Base-by-base conservation (phyloP, 148 eudicot species). In the Dysphania ambrosioides region DNA sequence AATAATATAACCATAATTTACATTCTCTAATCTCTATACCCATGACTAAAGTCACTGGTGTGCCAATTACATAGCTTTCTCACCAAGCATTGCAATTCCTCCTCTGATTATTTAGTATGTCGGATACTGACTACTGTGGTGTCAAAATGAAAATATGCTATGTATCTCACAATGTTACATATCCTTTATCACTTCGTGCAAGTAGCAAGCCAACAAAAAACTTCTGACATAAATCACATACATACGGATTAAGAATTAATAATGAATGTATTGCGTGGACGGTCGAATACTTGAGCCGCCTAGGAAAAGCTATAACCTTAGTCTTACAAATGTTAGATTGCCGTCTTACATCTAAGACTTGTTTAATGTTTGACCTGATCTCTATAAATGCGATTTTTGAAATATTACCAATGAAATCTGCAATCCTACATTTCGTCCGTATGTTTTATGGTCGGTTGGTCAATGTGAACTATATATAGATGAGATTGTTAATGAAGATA, bases 231-330 rank as follows among this genome's bases (percentile, higher is more conserved):
- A n/a, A n/a, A n/a, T n/a, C n/a, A n/a, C n/a, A n/a, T n/a, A n/a
- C n/a, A n/a, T n/a, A n/a, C n/a, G n/a, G n/a, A n/a, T n/a, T n/a
- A n/a, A n/a, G n/a, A n/a, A n/a, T n/a, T n/a, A n/a, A n/a, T n/a
- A n/a, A n/a, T n/a, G n/a, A n/a, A 2, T 65, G 26, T 65, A 19
- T 64, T 35, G 44, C 44, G 42, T 65, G 44, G 68, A 65, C 68
- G 68, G 47, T 65, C 68, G 12, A 36, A 26, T 6, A 36, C 44
- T 65, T 35, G 6, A 65, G 47, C 68, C 68, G 47, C 26, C 68
- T 1, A 29, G 13, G 23, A 65, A 19, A 65, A 21, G 34, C 32
- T 59, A n/a, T n/a, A 59, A 35, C 68, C 68, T 65, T 34, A 65
- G 9, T 36, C 42, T 36, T 3, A 21, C 23, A 64, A 65, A 27